These are phyloP conservation scores for Phialocephala subalpina DNA, from an alignment of 2,329 filamentous ascomycete genomes.

Conservation along the genomic window DNA sequence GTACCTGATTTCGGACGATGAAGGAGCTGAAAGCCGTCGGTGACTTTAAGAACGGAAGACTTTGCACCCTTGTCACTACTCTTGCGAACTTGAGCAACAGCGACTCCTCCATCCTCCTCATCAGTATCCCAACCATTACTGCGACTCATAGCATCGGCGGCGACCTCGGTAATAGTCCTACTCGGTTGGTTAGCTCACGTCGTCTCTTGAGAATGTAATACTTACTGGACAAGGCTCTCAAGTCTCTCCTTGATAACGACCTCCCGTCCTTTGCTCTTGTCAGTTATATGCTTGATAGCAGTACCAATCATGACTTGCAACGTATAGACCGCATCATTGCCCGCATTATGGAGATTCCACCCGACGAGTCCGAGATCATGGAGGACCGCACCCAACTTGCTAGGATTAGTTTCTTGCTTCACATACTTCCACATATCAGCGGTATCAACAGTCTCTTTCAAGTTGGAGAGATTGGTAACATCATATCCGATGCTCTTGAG, in stretches of 20 bases:
- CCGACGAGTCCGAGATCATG: slow-evolving; percentile 67
- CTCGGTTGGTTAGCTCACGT: slow-evolving; percentile 9
- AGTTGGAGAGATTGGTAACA: slow-evolving; percentile 57
- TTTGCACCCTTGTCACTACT: not conserved
- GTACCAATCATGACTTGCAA: slow-evolving; percentile 76
- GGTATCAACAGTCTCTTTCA: slow-evolving; percentile 77
- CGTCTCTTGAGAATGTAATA: not conserved
- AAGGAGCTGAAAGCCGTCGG: too few relatives aligned
- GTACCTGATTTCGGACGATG: too few relatives aligned
- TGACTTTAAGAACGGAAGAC: not conserved
- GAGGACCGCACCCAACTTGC: slow-evolving; percentile 69
- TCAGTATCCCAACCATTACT: slow-evolving; percentile 39
- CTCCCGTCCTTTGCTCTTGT: slow-evolving; percentile 27
- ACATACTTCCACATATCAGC: slow-evolving; percentile 72
- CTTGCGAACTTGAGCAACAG: slow-evolving; percentile 26
- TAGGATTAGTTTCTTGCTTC: slow-evolving; percentile 58
- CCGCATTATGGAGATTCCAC: slow-evolving; percentile 81
- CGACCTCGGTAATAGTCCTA: slow-evolving; percentile 29
- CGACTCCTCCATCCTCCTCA: slow-evolving; percentile 38
- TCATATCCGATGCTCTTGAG: slow-evolving; percentile 72
- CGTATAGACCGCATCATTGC: slow-evolving; percentile 86
- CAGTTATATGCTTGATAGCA: slow-evolving; percentile 48
- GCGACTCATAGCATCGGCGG: slow-evolving; percentile 18
- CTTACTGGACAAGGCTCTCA: slow-evolving; percentile 31
- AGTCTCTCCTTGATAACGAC: slow-evolving; percentile 30